These are phyloP conservation scores for Pulveroboletus ravenelii DNA, from an alignment of 768 basidiomycete genomes.

Conservation along the genomic window DNA sequence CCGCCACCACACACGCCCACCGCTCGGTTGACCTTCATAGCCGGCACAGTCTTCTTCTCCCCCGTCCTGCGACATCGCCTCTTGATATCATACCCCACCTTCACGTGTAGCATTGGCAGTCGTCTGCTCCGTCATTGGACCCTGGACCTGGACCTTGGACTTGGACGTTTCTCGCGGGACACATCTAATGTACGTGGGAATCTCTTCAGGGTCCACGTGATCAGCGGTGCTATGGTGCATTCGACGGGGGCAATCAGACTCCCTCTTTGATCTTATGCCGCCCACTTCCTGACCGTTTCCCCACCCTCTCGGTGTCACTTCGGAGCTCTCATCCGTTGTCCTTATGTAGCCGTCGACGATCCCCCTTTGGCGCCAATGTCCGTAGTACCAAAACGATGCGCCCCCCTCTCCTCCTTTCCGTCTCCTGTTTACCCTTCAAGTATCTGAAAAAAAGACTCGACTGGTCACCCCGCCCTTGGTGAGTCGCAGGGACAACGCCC, in stretches of 20 bases:
- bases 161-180: not conserved
- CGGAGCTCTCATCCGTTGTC: no score
- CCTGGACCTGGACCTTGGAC: no score
- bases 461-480: not conserved
- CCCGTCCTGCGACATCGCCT: not conserved
- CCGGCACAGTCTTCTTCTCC: not conserved
- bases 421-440: no score
- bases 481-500: not conserved
- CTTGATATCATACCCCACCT: not conserved
- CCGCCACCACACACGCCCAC: not conserved
- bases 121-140: no score
- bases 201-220: not conserved
- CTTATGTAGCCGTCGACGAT: no score
- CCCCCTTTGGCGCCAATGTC: no score
- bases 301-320: no score
- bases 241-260: no score
- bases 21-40: not conserved
- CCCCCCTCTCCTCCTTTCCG: no score
- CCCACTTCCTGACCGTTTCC: not conserved
- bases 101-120: not conserved
- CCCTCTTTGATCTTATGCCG: not conserved
- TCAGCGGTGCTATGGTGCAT: no score
- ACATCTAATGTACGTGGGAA: not conserved
- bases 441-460: not conserved
- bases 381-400: no score